phyloP scores from a whole-genome alignment of 768 basidiomycete genomes.

The Russula sp. region DNA sequence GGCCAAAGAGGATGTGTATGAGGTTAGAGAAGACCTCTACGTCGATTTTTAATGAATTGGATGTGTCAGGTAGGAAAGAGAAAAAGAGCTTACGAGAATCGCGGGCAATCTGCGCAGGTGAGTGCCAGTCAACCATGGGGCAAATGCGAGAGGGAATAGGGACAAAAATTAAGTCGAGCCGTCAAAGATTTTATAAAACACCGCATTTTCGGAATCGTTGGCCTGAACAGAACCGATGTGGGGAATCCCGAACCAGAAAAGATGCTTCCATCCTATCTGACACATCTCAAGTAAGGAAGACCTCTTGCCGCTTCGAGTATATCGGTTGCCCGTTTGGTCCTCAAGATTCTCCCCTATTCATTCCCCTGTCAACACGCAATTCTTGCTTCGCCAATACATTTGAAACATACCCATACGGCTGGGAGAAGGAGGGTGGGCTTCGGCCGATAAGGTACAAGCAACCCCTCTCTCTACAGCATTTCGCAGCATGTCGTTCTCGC shows the following conservation, averaged over 20 bases:
- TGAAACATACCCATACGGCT: constrained; percentile 7
- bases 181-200: not conserved
- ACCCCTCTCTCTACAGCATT: not conserved
- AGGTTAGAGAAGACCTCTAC: constrained; percentile 42
- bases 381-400: constrained; percentile 5
- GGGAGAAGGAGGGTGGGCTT: too few species aligned
- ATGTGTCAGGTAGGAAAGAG: not conserved
- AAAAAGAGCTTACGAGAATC: constrained; percentile 38
- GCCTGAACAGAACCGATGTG: not conserved
- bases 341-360: constrained; percentile 22
- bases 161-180: not conserved
- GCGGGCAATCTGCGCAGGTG: constrained; percentile 38
- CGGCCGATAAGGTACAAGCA: constrained; percentile 18
- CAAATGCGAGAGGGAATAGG: constrained; percentile 12
- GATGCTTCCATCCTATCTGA: constrained; percentile 11
- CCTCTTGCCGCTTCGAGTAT: not conserved
- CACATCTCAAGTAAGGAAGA: constrained; percentile 16
- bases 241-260: constrained; percentile 1
- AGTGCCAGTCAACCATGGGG: constrained; percentile 45
- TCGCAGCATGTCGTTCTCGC: not conserved
- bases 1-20: constrained; percentile 45
- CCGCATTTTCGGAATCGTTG: too few species aligned
- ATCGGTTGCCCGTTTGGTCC: not conserved
- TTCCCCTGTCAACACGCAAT: constrained; percentile 16
- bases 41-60: constrained; percentile 4